Percentiles rank a stretch among this genome's conserved stretches.
These are phyloP conservation scores for Ceratorhiza oryzae-sativae DNA, from an alignment of 1,284 basidiomycete species.

Conservation along the genomic window DNA sequence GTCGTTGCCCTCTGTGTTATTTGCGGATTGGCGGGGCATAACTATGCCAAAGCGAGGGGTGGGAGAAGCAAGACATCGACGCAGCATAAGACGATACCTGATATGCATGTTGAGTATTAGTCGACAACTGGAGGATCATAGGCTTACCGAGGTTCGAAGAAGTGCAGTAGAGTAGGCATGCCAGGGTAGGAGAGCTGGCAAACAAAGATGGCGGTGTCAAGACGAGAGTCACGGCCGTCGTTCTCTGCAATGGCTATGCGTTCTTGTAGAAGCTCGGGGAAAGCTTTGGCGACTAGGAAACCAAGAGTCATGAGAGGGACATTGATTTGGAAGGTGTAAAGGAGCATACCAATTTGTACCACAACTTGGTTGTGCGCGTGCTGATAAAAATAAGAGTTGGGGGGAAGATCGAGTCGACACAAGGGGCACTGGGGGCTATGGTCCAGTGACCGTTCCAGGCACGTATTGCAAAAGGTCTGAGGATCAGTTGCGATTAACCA, in stretches of 20 bases:
- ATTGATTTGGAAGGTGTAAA: conserved; percentile 28
- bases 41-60: conserved; percentile 90
- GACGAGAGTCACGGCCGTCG: conserved; percentile 76
- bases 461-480: conserved; percentile 89
- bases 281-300: conserved; percentile 65
- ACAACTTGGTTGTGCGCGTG: conserved; percentile 69
- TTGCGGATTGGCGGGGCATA: conserved; percentile 61
- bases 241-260: conserved; percentile 68
- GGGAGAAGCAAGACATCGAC: conserved; percentile 81
- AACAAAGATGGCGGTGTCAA: conserved; percentile 91
- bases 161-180: conserved; percentile 87
- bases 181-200: conserved; percentile 90
- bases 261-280: conserved; percentile 63
- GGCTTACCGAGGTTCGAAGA: conserved; percentile 84
- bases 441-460: conserved; percentile 88
- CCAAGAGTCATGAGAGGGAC: conserved; percentile 35
- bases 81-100: conserved; percentile 91
- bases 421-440: conserved; percentile 84
- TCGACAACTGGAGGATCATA: conserved; percentile 3
- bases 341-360: conserved; percentile 68
- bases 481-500: background rate
- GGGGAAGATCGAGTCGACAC: conserved; percentile 80
- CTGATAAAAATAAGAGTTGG: conserved; percentile 81
- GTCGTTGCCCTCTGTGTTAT: conserved; percentile 55
- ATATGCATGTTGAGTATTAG: conserved; percentile 43